Evolutionary conservation across 2,329 filamentous ascomycete species (phyloP), one percentile per base, ranked within the genome.

Genomic region (Harringtonia aguacate): DNA sequence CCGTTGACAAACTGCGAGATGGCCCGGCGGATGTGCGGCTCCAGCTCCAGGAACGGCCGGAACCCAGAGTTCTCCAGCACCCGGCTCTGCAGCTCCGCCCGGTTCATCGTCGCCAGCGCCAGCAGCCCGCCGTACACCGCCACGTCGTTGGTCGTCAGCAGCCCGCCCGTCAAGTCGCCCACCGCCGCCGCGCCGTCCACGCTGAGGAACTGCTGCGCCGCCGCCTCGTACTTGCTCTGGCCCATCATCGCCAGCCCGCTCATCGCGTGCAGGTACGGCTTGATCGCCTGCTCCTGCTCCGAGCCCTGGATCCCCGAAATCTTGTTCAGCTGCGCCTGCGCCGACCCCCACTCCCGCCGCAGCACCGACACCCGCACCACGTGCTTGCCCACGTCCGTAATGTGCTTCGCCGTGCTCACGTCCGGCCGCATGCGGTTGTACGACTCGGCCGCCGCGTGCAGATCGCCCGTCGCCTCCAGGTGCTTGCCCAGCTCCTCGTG

Each of bases 11-110:
- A 98, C 58, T 86, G 81, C 8, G 77, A 78, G 53, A 98, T 84
- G 13, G 92, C 90, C 46, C 89, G 89, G 50, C 92, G 85, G 49
- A 98, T 84, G 56, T 97, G 90, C 4, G 90, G 88, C 62, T 97
- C 92, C 1, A 94, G 73, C 60, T 97, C 92, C 14, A 98, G 75
- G 58, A 92, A 95, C 37, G 76, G 79, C 42, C 92, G 83, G 67
- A 98, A 98, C 12, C 73, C 69, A 29, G 69, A 68, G 57, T 87
- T 94, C 31, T 92, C 86, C 1, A 98, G 75, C 3, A 97, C 87
- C 8, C 71, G 70, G 7, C 64, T 67, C 59, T 92, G 84, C 20
- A 98, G 70, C 48, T 86, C 79, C 8, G 72, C 68, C 39, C 92
- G 79, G 47, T 85, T 75, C 84, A 97, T 94, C 2, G 86, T 88